Conservation (phyloP, 345 rosid genomes). For the Brassica juncea region DNA sequence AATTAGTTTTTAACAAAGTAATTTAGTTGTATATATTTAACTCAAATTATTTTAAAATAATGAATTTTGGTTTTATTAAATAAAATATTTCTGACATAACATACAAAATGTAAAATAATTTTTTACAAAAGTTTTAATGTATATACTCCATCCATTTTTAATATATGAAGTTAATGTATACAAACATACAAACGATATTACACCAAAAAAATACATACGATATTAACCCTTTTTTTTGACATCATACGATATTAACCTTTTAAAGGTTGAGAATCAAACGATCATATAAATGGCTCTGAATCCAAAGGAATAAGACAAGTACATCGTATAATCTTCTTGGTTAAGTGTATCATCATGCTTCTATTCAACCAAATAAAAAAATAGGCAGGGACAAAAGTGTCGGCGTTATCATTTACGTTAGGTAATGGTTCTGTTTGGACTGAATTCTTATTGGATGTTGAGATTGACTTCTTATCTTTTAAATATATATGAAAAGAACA, state of each 20-base stretch:
- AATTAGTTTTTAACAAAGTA: background rate
- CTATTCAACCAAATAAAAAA: background rate
- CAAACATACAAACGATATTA: too few species aligned
- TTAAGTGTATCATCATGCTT: background rate
- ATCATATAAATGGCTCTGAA: slow-evolving; percentile 9
- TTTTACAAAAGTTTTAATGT: too few species aligned
- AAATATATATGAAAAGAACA: background rate
- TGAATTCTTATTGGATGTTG: background rate
- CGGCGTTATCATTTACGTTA: background rate
- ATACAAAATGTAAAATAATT: too few species aligned
- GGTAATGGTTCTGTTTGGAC: background rate
- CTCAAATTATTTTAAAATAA: too few species aligned
- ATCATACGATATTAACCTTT: too few species aligned
- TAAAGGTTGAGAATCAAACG: slow-evolving; percentile 19
- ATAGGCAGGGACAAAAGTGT: background rate
- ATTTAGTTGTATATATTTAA: background rate
- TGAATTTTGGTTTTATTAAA: too few species aligned
- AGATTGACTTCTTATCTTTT: background rate
- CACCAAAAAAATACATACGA: too few species aligned
- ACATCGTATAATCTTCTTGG: slow-evolving; percentile 1
- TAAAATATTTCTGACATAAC: too few species aligned
- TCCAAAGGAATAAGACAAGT: background rate
- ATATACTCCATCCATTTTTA: too few species aligned
- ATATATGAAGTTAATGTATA: too few species aligned
- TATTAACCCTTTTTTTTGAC: too few species aligned